Conservation (phyloP, 139 green algal species). For the Volvox reticuliferus region DNA sequence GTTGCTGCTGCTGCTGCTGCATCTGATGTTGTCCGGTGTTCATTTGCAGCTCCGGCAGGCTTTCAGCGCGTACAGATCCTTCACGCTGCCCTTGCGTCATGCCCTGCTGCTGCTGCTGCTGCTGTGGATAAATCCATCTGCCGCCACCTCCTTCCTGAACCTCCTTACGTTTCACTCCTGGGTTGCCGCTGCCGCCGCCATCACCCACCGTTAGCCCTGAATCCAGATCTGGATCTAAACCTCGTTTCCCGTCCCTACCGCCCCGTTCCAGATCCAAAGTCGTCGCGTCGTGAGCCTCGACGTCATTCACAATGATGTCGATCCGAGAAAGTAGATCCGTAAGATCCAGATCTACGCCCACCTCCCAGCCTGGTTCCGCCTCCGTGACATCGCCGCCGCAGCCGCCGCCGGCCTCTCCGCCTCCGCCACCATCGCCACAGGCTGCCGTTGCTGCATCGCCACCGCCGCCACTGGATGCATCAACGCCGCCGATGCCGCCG, state of each 20-base stretch:
- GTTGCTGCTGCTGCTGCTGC: conserved; percentile 1
- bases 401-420: neutral
- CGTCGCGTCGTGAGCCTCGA: neutral
- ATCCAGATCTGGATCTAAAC: neutral
- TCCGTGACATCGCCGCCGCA: neutral
- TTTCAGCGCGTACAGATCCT: no score
- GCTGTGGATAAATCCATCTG: no score
- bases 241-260: neutral
- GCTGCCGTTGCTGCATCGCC: neutral
- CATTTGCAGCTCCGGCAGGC: neutral
- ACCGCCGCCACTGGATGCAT: neutral
- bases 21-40: neutral
- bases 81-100: no score
- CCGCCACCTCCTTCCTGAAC: no score
- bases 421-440: neutral
- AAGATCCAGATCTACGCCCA: conserved; percentile 46
- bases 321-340: conserved; percentile 41
- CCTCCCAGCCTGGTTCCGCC: conserved; percentile 27
- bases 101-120: no score
- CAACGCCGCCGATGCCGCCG: no score
- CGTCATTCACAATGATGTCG: conserved; percentile 37
- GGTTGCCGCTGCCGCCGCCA: neutral
- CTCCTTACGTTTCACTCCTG: no score
- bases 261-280: neutral
- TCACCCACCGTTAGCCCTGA: neutral